Evolutionary conservation across 495 filamentous ascomycete species (phyloP), one percentile per base, ranked within the genome.

Genomic region (Annulohypoxylon bovei): DNA sequence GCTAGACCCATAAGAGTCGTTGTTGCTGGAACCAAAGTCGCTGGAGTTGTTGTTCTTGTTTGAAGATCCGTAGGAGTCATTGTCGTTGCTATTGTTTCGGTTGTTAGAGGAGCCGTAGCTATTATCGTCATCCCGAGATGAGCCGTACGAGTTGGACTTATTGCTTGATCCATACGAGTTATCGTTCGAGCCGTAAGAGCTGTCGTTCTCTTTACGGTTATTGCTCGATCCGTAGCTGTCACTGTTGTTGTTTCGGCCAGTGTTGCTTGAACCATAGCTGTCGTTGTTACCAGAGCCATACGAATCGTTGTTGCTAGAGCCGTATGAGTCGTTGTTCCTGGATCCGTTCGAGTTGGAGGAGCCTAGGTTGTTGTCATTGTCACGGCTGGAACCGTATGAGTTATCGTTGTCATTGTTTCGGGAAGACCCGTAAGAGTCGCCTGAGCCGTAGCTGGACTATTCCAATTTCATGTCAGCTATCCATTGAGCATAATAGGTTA

Each of bases 311-410:
- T 40, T 40, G 37, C 37, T 42, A 7, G 39, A 42, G n/a, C 39
- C 39, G 39, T 42, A 42, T 18, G 39, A 42, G 5, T 42, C 39
- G 5, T 18, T 42, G 49, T 39, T 54, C 22, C 20, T 50, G 22
- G 46, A 47, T 9, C 44, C 44, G 22, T 47, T 22, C 7, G 44
- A 23, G 44, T 47, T 25, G 11, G 44, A 47, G 7, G 62, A 56
- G 61, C 76, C 74, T 23, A 74, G 77, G 59, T 75, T 79, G 75
- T 81, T 78, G 28, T 77, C 79, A 62, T 72, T 80, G 46, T 79
- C 77, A 65, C 63, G 63, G 49, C 61, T 32, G 9, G 71, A 76
- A 16, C 75, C 67, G 30, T 71, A 77, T 25, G 50, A 58, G 53
- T 6, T 11, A 25, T 75, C 42, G 56, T 67, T 68, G 12, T 65